Percentiles rank a stretch among this genome's conserved stretches.
phyloP scores from a whole-genome alignment of 164 flowering plant species.

The Liriodendron chinense region DNA sequence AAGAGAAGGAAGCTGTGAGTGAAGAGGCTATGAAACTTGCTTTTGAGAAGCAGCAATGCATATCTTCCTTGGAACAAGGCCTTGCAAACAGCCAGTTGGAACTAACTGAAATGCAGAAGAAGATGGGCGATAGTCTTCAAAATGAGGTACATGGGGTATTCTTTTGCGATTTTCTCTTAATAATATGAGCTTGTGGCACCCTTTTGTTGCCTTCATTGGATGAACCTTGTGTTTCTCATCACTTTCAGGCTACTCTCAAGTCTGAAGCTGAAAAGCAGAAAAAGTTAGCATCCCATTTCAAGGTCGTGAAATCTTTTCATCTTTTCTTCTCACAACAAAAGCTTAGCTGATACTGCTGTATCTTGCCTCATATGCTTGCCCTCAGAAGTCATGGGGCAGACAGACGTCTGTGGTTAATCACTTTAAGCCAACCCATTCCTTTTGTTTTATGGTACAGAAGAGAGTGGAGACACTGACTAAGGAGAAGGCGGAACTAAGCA shows the following conservation, averaged over 20 bases:
- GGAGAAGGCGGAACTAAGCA: conserved; percentile 65
- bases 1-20: conserved; percentile 48
- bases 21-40: conserved; percentile 42
- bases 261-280: conserved; percentile 56
- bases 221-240: not conserved
- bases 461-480: conserved; percentile 35
- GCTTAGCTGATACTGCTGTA: not conserved
- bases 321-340: not conserved
- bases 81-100: conserved; percentile 52
- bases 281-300: conserved; percentile 27
- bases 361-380: not conserved
- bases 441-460: conserved; percentile 36
- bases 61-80: conserved; percentile 59
- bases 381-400: too few species aligned
- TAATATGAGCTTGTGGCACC: not conserved
- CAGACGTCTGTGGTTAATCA: too few species aligned
- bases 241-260: conserved; percentile 39
- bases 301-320: conserved; percentile 33
- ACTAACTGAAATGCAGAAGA: conserved; percentile 51
- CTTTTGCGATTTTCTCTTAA: not conserved
- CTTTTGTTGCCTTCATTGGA: not conserved
- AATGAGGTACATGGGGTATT: conserved; percentile 40
- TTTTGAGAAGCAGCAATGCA: conserved; percentile 45
- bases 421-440: not conserved
- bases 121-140: conserved; percentile 40